phyloP scores from a whole-genome alignment of 306 rosid genomes.

The Inga laurina region DNA sequence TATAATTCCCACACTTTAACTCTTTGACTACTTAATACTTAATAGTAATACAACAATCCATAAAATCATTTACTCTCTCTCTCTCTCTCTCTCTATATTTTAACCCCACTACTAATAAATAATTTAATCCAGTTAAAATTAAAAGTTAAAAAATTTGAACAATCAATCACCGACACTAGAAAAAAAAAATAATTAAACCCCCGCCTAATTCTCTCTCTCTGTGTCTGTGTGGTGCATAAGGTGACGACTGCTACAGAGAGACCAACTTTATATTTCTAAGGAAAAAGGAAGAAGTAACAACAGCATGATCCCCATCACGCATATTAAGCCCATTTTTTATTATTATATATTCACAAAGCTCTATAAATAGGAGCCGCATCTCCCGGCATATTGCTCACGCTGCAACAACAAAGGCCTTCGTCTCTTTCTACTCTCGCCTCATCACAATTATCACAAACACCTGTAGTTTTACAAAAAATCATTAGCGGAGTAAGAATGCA shows the following conservation, averaged over 20 bases:
- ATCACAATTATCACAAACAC: background rate
- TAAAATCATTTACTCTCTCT: too few relatives aligned
- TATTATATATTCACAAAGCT: background rate
- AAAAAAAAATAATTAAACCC: background rate
- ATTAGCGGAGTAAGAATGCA: constrained; percentile 39
- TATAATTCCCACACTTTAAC: too few relatives aligned
- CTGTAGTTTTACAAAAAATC: too few relatives aligned
- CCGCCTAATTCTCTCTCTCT: background rate
- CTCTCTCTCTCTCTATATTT: too few relatives aligned
- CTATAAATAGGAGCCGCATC: constrained; percentile 63
- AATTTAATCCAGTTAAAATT: too few relatives aligned
- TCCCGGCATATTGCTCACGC: constrained; percentile 29
- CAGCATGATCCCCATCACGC: constrained; percentile 24
- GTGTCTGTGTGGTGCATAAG: constrained; percentile 32
- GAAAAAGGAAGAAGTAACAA: constrained; percentile 11
- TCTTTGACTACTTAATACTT: too few relatives aligned
- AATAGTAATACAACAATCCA: too few relatives aligned
- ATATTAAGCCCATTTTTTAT: background rate
- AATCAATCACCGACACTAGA: background rate
- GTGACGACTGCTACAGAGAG: constrained; percentile 51
- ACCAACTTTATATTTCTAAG: constrained; percentile 28
- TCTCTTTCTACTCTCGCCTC: background rate
- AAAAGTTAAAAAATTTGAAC: background rate
- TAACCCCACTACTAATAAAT: too few relatives aligned
- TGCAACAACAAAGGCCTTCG: background rate